Evolutionary conservation across 768 basidiomycete species (phyloP), one percentile per base, ranked within the genome.

Genomic region (Roridomyces roridus): DNA sequence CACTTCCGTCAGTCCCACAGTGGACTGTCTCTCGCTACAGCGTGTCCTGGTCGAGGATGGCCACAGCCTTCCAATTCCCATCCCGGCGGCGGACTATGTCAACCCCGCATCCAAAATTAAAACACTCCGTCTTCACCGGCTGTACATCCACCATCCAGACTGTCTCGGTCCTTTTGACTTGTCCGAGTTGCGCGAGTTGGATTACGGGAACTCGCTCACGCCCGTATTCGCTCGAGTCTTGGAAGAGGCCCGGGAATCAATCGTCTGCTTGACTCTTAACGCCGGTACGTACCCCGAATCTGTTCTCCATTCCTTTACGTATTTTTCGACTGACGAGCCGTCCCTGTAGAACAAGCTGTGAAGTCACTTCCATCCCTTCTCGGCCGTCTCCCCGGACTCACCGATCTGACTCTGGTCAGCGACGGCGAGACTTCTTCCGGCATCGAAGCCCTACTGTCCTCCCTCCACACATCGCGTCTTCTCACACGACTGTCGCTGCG

Each of bases 251-350:
- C 15, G 44, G 10, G 9, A 7, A 10, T 37, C 55, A 10, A n/a
- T 57, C 10, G 7, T 12, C 15, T 43, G 28, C 5, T 12, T 51
- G 4, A 40, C 26, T 26, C 11, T 57, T 7, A 21, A 57, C 12
- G 55, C 55, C 1, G 41, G 55, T 51, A 51, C 8, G 55, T 46
- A 5, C n/a, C n/a, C n/a, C n/a, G n/a, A n/a, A n/a, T n/a, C 39
- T n/a, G n/a, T 23, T n/a, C n/a, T n/a, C n/a, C n/a, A n/a, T 1
- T 34, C 8, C 5, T 11, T 8, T 25, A 6, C n/a, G 15, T 9
- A 6, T 3, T 2, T 12, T 26, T 21, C n/a, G 17, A 40, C 7
- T 6, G 6, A n/a, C 20, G 7, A 40, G 6, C 39, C 14, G 6
- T 31, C 29, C 29, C 29, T 14, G 29, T 14, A 50, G 55, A 40